Evolutionary conservation across 2,329 filamentous ascomycete species (phyloP), one percentile per base, ranked within the genome.

Genomic region (Beauveria sp.): DNA sequence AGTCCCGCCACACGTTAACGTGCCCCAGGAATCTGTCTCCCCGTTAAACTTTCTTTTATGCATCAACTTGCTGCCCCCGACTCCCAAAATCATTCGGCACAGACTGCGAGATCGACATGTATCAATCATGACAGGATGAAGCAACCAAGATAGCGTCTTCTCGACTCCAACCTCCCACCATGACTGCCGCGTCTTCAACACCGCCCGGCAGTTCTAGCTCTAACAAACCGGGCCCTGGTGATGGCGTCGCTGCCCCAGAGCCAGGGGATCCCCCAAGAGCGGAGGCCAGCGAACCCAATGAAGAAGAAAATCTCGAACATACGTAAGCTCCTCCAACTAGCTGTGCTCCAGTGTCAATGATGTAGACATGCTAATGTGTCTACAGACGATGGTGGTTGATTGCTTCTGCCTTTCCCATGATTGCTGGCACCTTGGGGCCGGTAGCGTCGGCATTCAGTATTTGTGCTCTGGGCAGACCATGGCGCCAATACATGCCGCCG

Each of bases 401-500:
- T 28, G 84, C 83, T 3, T 83, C 84, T 1, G 84, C 82, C 10
- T 86, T 93, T 65, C 90, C 89, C 38, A 85, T 97, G 70, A 81
- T 95, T 12, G 91, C 92, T 2, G 92, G 91, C 40, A 91, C 92
- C 0, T 82, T 95, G 2, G 91, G 91, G 1, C 93, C 93, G 0
- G 83, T 96, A 10, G 93, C 93, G 3, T 96, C 93, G 62, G 86
- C 95, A 34, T 89, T 95, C 74, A 93, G 89, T 62, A 91, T 96
- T 62, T 91, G 89, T 64, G 90, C 92, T 8, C 79, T 96, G n/a
- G 90, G 91, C 1, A 86, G 86, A 30, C 85, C 85, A 24, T 96
- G 92, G 93, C 81, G 90, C 63, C 83, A 87, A 70, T 77, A 78
- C 54, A 74, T 83, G 5, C 71, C 73, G 1, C 78, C 80, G 0